A percentile compares a stretch with the other conserved stretches of the same genome.
These are phyloP conservation scores for Diphasiastrum complanatum DNA, from an alignment of 83 land plant species.

Conservation along the genomic window DNA sequence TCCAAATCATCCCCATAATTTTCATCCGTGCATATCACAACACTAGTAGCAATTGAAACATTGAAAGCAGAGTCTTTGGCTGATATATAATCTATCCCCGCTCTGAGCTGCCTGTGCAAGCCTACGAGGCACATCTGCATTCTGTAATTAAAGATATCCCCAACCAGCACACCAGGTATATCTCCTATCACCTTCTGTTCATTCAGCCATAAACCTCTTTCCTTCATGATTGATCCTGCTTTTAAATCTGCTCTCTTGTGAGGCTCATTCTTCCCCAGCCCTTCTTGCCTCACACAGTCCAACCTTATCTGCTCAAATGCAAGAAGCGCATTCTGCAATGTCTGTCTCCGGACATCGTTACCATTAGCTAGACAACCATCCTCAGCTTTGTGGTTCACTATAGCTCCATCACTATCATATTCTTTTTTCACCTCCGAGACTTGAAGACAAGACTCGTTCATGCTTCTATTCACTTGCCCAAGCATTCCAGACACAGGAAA, in stretches of 20 bases:
- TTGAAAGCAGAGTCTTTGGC: not conserved
- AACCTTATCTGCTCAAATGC: too few relatives aligned
- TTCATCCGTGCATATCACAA: not conserved
- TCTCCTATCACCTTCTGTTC: not conserved
- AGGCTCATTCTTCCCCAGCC: too few relatives aligned
- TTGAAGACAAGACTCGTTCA: too few relatives aligned
- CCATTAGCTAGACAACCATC: too few relatives aligned
- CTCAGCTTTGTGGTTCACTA: too few relatives aligned
- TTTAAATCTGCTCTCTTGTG: not conserved
- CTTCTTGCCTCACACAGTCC: too few relatives aligned
- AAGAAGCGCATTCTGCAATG: too few relatives aligned
- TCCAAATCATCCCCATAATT: not conserved
- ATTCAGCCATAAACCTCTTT: not conserved
- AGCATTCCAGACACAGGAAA: too few relatives aligned
- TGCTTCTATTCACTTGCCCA: too few relatives aligned
- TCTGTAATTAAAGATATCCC: not conserved
- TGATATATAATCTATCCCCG: not conserved
- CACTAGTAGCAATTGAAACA: not conserved
- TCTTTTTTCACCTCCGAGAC: too few relatives aligned
- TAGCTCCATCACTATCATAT: too few relatives aligned
- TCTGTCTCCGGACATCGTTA: too few relatives aligned
- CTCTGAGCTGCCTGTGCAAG: not conserved
- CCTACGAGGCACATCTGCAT: slow-evolving; percentile 1
- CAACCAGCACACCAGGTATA: not conserved
- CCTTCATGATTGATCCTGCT: not conserved